phyloP scores from a whole-genome alignment of 106 monocot species.

The Allium cepa region DNA sequence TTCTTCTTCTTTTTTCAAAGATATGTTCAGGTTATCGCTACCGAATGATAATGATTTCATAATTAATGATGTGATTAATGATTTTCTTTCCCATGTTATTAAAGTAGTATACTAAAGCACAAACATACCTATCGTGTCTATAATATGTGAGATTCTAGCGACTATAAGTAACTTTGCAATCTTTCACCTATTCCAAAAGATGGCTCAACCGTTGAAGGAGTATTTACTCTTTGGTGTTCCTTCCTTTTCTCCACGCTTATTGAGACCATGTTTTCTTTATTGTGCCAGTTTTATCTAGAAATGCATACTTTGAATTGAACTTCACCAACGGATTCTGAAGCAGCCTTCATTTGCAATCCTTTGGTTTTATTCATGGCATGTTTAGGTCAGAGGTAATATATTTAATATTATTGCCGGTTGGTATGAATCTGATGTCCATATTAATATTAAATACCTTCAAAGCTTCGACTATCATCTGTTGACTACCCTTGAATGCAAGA shows the following conservation, averaged over 20 bases:
- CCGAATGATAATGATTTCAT: not conserved
- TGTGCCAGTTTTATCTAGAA: conserved; percentile 49
- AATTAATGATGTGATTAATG: no score
- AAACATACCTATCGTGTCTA: conserved; percentile 85
- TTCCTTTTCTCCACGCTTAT: conserved; percentile 80
- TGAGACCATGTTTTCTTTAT: conserved; percentile 89
- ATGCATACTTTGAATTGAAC: conserved; percentile 57
- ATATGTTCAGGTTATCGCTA: no score
- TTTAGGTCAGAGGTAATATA: not conserved
- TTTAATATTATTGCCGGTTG: not conserved
- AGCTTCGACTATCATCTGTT: conserved; percentile 91
- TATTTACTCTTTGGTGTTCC: conserved; percentile 89
- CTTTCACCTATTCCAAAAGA: conserved; percentile 94
- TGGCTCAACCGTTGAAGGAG: conserved; percentile 92
- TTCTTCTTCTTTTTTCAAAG: not conserved
- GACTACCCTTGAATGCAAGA: conserved; percentile 86
- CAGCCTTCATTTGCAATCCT: conserved; percentile 64
- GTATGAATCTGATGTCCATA: not conserved
- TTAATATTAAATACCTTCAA: conserved; percentile 46
- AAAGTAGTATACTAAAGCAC: not conserved
- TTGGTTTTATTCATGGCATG: conserved; percentile 75
- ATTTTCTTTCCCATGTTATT: not conserved
- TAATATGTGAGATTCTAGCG: conserved; percentile 81
- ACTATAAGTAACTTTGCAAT: conserved; percentile 58
- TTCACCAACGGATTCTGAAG: conserved; percentile 79